Percentiles rank a stretch among this genome's conserved stretches.
Conservation (phyloP, 768 basidiomycete genomes). For the Gloeostereum incarnatum region DNA sequence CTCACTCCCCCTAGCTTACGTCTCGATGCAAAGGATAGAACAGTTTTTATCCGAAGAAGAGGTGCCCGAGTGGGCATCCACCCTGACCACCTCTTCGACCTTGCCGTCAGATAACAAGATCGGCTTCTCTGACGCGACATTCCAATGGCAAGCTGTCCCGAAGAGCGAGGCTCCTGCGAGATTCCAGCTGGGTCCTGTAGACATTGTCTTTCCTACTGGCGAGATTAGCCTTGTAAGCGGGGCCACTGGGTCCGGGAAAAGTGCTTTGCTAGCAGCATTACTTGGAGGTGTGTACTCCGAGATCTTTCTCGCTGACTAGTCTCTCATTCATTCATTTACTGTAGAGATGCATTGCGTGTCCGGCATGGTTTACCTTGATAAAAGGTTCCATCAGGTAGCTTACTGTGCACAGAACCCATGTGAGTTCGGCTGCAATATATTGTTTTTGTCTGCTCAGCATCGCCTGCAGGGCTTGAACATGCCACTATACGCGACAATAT, state of each 20-base stretch:
- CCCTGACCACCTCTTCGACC: slow-evolving; percentile 30
- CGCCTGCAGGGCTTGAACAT: slow-evolving; percentile 57
- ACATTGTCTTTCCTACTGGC: slow-evolving; percentile 48
- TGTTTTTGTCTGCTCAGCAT: slow-evolving; percentile 11
- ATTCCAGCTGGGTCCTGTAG: slow-evolving; percentile 49
- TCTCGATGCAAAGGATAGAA: slow-evolving; percentile 79
- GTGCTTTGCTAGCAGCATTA: slow-evolving; percentile 49
- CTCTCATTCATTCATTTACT: background rate
- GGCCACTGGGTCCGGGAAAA: slow-evolving; percentile 65
- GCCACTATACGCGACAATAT: slow-evolving; percentile 80
- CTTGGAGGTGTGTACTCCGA: slow-evolving; percentile 52
- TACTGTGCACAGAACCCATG: slow-evolving; percentile 65
- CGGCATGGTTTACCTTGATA: slow-evolving; percentile 45
- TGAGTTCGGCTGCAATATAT: slow-evolving; percentile 15
- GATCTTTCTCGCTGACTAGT: slow-evolving; percentile 3
- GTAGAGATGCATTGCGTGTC: slow-evolving; percentile 51
- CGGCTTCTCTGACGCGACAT: slow-evolving; percentile 45
- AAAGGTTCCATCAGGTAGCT: slow-evolving; percentile 51
- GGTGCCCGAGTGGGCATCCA: slow-evolving; percentile 71
- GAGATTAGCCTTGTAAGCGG: slow-evolving; percentile 53
- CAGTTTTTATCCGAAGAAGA: slow-evolving; percentile 64
- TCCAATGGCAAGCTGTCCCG: slow-evolving; percentile 43
- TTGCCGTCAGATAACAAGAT: slow-evolving; percentile 19
- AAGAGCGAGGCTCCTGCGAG: slow-evolving; percentile 19
- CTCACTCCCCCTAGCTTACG: slow-evolving; percentile 36